Evolutionary conservation across 305 asterid species (phyloP).

Genomic region (Solanum aculeatissimum): DNA sequence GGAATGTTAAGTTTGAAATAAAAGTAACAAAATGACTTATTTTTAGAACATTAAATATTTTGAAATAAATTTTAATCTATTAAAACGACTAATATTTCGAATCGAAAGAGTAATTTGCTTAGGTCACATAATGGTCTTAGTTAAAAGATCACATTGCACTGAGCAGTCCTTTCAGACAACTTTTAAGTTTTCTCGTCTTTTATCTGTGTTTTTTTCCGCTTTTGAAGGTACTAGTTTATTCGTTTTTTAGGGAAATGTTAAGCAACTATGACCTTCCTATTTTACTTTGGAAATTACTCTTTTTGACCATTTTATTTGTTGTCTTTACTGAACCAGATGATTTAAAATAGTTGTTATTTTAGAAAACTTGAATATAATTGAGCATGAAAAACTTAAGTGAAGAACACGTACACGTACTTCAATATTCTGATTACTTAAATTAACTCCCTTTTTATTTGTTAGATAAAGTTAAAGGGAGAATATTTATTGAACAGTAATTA

Average conservation of each 20-base stretch:
- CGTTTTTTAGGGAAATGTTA: not conserved
- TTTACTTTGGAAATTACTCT: not conserved
- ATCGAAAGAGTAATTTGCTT: not conserved
- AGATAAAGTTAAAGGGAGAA: not conserved
- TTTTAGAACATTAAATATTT: not conserved
- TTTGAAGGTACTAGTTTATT: not conserved
- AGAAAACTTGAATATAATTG: not conserved
- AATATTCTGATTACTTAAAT: not conserved
- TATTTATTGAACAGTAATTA: not conserved
- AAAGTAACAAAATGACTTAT: not conserved
- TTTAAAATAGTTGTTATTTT: not conserved
- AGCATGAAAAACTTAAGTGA: not conserved
- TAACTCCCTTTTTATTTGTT: not conserved
- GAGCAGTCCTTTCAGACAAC: not conserved
- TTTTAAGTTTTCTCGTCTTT: not conserved
- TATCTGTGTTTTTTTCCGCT: not conserved
- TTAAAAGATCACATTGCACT: not conserved
- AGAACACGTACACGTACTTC: not conserved
- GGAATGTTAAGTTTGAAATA: not conserved
- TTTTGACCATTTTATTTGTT: not conserved
- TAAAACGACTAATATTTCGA: not conserved
- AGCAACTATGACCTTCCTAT: not conserved
- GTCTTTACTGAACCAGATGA: not conserved
- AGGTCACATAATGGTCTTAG: not conserved
- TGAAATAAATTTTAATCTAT: not conserved